Conservation (phyloP, 306 rosid genomes). For the Cicer judaicum region DNA sequence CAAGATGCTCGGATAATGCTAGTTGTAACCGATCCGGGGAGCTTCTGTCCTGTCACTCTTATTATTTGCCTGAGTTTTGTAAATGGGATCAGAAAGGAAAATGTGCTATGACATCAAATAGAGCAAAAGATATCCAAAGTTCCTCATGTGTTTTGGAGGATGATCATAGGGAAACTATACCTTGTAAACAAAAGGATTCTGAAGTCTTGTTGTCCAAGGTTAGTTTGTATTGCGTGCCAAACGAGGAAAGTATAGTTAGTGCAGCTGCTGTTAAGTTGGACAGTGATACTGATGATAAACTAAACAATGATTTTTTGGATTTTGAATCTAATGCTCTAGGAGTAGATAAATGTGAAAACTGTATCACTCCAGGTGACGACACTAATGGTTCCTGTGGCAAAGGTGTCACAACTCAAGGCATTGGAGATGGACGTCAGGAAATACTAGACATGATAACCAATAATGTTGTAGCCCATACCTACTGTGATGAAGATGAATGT, state of each 20-base stretch:
- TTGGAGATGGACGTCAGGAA: slow-evolving; percentile 15
- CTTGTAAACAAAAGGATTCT: slow-evolving; percentile 25
- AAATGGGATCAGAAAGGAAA: slow-evolving; percentile 67
- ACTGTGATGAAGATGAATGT: slow-evolving; percentile 38
- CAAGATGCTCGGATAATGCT: slow-evolving; percentile 35
- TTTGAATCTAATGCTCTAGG: slow-evolving; percentile 37
- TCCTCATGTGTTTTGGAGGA: slow-evolving; percentile 26
- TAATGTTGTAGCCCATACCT: slow-evolving; percentile 34
- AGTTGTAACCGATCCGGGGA: slow-evolving; percentile 39
- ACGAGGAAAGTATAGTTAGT: slow-evolving; percentile 14
- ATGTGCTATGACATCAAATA: slow-evolving; percentile 39
- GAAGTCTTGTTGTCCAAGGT: slow-evolving; percentile 5
- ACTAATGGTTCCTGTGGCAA: slow-evolving; percentile 28
- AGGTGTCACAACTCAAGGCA: slow-evolving; percentile 30
- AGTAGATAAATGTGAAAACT: slow-evolving; percentile 35
- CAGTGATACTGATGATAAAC: slow-evolving; percentile 24
- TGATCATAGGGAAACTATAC: slow-evolving; percentile 39
- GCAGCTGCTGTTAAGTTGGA: slow-evolving; percentile 29
- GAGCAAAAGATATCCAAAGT: slow-evolving; percentile 15
- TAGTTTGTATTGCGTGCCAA: slow-evolving; percentile 9
- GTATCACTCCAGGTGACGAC: slow-evolving; percentile 18
- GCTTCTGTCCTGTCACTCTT: slow-evolving; percentile 40
- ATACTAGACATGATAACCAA: slow-evolving; percentile 31
- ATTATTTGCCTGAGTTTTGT: slow-evolving; percentile 43
- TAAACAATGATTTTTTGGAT: slow-evolving; percentile 33